These are phyloP conservation scores for Penicillium brevicompactum DNA, from an alignment of 2,329 filamentous ascomycete species.

Conservation along the genomic window DNA sequence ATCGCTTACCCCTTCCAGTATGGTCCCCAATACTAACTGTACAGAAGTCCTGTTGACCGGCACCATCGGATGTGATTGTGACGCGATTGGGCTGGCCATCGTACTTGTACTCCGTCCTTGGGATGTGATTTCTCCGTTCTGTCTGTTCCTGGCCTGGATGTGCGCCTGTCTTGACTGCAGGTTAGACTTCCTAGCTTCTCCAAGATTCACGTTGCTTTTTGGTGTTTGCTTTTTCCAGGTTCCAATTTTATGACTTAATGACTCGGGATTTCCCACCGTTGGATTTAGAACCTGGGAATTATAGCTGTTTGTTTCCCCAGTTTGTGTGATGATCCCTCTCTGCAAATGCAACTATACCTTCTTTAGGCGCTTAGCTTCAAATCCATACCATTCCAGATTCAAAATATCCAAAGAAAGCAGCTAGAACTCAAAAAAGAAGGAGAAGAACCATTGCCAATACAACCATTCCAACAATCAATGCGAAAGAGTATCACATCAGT, in stretches of 20 bases:
- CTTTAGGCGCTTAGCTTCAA: background rate
- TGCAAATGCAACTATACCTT: background rate
- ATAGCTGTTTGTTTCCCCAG: background rate
- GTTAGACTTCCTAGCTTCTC: background rate
- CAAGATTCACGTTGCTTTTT: background rate
- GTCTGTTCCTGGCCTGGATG: background rate
- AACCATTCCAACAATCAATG: background rate
- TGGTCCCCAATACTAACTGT: background rate
- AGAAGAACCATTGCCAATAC: background rate
- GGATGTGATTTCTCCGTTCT: background rate
- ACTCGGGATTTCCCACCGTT: constrained; percentile 1
- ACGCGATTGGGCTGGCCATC: background rate
- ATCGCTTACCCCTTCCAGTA: constrained; percentile 4
- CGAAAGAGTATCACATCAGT: background rate
- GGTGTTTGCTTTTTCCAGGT: background rate
- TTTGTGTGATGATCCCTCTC: background rate
- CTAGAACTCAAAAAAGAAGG: background rate
- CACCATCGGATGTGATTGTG: constrained; percentile 2
- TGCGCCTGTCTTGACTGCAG: background rate
- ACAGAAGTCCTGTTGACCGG: background rate
- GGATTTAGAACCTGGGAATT: background rate
- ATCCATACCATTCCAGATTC: background rate
- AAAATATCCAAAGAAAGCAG: background rate
- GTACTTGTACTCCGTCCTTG: background rate
- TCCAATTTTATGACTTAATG: background rate